Conservation (phyloP, 2,329 filamentous ascomycete genomes). For the Endocalyx cinctus region DNA sequence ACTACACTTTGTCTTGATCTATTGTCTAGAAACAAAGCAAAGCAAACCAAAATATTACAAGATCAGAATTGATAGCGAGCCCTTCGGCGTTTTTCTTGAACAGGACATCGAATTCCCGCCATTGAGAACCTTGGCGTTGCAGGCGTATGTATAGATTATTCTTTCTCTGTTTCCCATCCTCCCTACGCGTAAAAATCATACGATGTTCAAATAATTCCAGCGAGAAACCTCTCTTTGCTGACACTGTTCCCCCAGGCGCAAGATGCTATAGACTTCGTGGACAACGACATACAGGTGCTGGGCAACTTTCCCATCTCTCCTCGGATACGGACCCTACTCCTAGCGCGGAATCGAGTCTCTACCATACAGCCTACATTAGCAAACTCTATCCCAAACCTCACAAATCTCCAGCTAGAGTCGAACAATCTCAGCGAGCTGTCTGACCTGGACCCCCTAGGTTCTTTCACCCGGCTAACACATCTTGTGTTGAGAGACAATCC, state of each 20-base stretch:
- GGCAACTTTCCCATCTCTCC: conserved; percentile 91
- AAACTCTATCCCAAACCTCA: conserved; percentile 74
- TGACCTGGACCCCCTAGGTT: conserved; percentile 76
- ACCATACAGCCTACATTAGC: conserved; percentile 73
- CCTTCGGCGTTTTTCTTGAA: conserved; percentile 42
- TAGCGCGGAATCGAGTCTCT: conserved; percentile 83
- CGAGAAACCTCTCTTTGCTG: neutral
- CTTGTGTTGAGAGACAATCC: conserved; percentile 82
- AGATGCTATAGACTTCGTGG: conserved; percentile 96
- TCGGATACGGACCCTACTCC: conserved; percentile 79
- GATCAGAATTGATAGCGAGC: conserved; percentile 82
- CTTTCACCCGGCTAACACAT: conserved; percentile 69
- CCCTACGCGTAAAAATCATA: conserved; percentile 4
- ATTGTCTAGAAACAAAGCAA: conserved; percentile 15
- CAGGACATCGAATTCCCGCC: conserved; percentile 95
- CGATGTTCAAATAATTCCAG: no score
- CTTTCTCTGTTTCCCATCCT: conserved; percentile 5
- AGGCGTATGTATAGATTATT: conserved; percentile 62
- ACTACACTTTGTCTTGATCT: conserved; percentile 67
- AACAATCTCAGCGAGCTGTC: conserved; percentile 82
- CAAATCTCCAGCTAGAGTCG: conserved; percentile 73
- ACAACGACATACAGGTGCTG: conserved; percentile 89
- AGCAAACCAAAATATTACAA: conserved; percentile 15
- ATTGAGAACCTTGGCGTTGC: conserved; percentile 98
- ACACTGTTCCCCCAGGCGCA: conserved; percentile 58